phyloP scores from a whole-genome alignment of 1,139 yeast species.

The Pneumocystis wakefieldiae region DNA sequence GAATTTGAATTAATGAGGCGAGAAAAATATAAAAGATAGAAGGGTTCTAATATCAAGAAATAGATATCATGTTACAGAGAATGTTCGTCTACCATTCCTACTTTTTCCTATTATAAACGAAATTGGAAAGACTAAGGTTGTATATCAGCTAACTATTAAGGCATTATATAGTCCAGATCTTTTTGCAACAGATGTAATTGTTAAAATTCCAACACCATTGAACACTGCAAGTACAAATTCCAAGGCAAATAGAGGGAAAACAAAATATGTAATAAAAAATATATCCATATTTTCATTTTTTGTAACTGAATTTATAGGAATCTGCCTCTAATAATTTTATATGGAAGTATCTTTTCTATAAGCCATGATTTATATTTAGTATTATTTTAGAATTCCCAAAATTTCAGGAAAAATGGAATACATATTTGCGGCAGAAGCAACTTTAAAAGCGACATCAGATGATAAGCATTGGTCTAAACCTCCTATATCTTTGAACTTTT shows the following conservation, averaged over 20 bases:
- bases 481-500: constrained; percentile 59
- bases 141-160: constrained; percentile 44
- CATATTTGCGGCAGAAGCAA: constrained; percentile 38
- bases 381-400: constrained; percentile 34
- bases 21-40: not conserved
- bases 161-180: constrained; percentile 50
- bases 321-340: constrained; percentile 49
- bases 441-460: constrained; percentile 25
- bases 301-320: constrained; percentile 18
- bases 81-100: constrained; percentile 55
- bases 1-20: constrained; percentile 66
- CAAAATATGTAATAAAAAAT: constrained; percentile 31
- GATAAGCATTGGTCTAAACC: constrained; percentile 49
- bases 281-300: not conserved
- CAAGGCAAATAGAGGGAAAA: constrained; percentile 44
- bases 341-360: constrained; percentile 35
- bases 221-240: constrained; percentile 37
- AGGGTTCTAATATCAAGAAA: not conserved
- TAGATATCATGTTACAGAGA: constrained; percentile 42
- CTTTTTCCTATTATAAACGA: constrained; percentile 48
- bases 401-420: constrained; percentile 55
- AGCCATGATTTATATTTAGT: not conserved
- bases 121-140: constrained; percentile 35
- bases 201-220: constrained; percentile 58
- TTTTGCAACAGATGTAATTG: constrained; percentile 48